Base-by-base conservation (phyloP, 2,329 filamentous ascomycete genomes). In the Huntiella moniliformis region DNA sequence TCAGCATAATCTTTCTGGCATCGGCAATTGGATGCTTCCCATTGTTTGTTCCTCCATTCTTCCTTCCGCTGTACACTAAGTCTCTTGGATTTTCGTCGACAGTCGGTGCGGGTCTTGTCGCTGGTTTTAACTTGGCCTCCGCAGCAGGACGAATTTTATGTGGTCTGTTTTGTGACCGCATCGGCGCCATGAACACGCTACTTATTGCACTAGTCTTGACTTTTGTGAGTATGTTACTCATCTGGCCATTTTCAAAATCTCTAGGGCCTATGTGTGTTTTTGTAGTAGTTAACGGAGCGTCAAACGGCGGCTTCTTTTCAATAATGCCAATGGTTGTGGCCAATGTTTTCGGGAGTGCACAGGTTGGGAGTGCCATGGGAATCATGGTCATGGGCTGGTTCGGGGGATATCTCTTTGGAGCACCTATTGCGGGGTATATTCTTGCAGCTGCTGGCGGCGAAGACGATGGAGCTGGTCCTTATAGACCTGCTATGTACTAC, bases 301-400 rank as follows among this genome's bases (percentile, higher is more conserved):
- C 69, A 4, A 78, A 77, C 52, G 75, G 75, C 0, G 73, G 69
- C 0, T 79, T 79, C 60, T 79, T 79, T 53, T 67, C 70, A 1
- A 70, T 70, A 0, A 75, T 78, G 63, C 75, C 75, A 0, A 77
- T 74, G 0, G 73, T 74, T 2, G 69, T 78, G 0, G 67, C 70
- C 0, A 73, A 67, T 51, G 65, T 74, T 0, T 77, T 76, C 58
- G 74, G 72, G 1, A 70, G 65, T 3, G 65, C 64, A 1, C 61
- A 69, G 3, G 65, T 74, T 34, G 62, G 67, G 3, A 67, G 74
- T 15, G 72, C 70, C 0, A 73, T 79, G 67, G 67, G 71, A 4
- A 77, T 78, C 71, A 65, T 73, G 34, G 66, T 75, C 2, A 75
- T 68, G 0, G 69, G 70, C 1, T 79, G 74, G 74, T 63, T 66